Evolutionary conservation across 169 alveolate species (phyloP), one percentile per base, ranked within the genome.

Genomic region (Hepatocystis sp.): DNA sequence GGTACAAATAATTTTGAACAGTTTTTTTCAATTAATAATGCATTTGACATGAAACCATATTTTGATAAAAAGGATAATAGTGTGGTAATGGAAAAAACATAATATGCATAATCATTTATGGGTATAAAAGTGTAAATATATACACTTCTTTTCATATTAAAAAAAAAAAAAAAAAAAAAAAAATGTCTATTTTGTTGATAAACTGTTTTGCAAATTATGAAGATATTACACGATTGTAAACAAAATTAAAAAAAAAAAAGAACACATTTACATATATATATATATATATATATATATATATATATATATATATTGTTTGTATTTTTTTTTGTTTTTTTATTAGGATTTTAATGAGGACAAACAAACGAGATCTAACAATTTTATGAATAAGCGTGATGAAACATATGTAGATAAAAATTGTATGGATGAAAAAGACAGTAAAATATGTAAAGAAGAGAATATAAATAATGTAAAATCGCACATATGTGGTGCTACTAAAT

Each of bases 361-460:
- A 25, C 1, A 7, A 17, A 63, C 36, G 8, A 32, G 21, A 23
- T 0, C n/a, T 21, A 42, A 39, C 13, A 27, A 30, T 19, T 25
- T 4, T 63, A 30, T 39, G 3, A 15, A 11, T 21, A 49, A n/a
- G 32, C 49, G 32, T 55, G 52, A 36, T n/a, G 55, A 17, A 21
- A 55, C 10, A 46, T 27, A 23, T 36, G 13, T 30, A n/a, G 11
- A 39, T 23, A 66, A n/a, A n/a, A n/a, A n/a, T n/a, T n/a, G n/a
- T n/a, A n/a, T n/a, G n/a, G n/a, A n/a, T n/a, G n/a, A 66, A 47
- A 66, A 36, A 40, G 84, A 28, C 34, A 66, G 51, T 1, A 63
- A 23, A 40, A 19, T 32, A 49, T 15, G 28, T 2, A 34, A 66
- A 40, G 39, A 13, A 21, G 51, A 34, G 13, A 28, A 25, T 17